These are phyloP conservation scores for Pseudozyma flocculosa DNA, from an alignment of 1,284 basidiomycete species.

Conservation along the genomic window DNA sequence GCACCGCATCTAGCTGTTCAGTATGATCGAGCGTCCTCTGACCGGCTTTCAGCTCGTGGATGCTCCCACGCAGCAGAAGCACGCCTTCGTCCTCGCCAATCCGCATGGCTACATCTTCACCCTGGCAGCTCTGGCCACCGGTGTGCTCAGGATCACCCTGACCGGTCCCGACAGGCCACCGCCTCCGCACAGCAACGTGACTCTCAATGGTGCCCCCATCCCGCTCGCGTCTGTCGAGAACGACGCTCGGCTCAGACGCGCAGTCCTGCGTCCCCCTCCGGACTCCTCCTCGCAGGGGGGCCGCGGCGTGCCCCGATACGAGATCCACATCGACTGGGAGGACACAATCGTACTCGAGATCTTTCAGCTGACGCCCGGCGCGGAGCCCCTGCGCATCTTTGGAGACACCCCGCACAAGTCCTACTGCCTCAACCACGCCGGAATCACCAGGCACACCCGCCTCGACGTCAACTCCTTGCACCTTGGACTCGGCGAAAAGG, in stretches of 20 bases:
- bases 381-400: constrained; percentile 42
- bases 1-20: too few relatives aligned
- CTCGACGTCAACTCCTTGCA: constrained; percentile 47
- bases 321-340: constrained; percentile 26
- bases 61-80: constrained; percentile 6
- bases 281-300: too few relatives aligned
- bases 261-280: too few relatives aligned
- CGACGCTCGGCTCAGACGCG: too few relatives aligned
- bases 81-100: constrained; percentile 36
- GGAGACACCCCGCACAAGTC: constrained; percentile 58
- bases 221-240: constrained; percentile 17
- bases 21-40: constrained; percentile 31
- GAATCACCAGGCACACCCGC: constrained; percentile 51
- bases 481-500: constrained; percentile 61
- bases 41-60: constrained; percentile 14
- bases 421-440: constrained; percentile 58
- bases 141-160: constrained; percentile 55
- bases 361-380: constrained; percentile 30
- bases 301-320: too few relatives aligned
- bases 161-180: constrained; percentile 56
- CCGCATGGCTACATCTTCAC: constrained; percentile 53
- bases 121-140: constrained; percentile 55
- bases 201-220: constrained; percentile 18
- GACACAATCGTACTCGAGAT: constrained; percentile 54
- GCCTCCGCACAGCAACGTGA: constrained; percentile 59